Base-by-base conservation (phyloP, 768 basidiomycete genomes). In the Russula foetens region DNA sequence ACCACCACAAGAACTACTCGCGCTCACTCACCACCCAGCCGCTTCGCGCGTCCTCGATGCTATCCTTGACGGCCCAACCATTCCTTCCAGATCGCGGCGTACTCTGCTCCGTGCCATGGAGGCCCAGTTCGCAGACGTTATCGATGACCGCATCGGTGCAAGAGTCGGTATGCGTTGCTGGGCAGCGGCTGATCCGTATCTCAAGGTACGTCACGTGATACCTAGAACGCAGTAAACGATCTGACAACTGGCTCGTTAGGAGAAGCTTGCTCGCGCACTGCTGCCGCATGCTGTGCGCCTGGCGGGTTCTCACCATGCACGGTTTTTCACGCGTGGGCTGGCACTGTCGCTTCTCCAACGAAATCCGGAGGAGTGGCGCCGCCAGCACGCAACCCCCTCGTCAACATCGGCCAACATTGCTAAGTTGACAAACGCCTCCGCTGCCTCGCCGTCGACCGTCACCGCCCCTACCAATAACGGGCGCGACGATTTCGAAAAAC, bases 141-240 rank as follows among this genome's bases (percentile, higher is more conserved):
- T 89, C 6, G 89, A 95, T 69, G 92, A 98, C 70, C 84, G 88
- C 47, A 84, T 97, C 63, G 97, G 97, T 47, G 92, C 90, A 67
- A 80, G 92, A 49, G 85, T 98, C 0, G 90, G 83, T 5, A 96
- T 95, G 68, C 84, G 88, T n/a, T 90, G 88, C 65, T 98, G 93
- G 92, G 83, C 80, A 1, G 84, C 82, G 63, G 86, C 90, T n/a
- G 97, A 99, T 73, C 86, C 91, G 1, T 98, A 90, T 73, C 80
- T 97, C 65, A 94, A 89, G 77, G 93, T 94, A 62, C 24, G 78
- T 69, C 21, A 6, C 3, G 21, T 11, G 3, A 33, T 43, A 28
- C 21, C 14, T 35, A 21, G 35, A 35, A 35, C 9, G 6, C 6
- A 17, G 23, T n/a, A 14, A 17, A 31, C 29, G 26, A 14, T 31